Evolutionary conservation across 129 eudicot genomes (phyloP).

Genomic region (Gnaphalium uliginosum): DNA sequence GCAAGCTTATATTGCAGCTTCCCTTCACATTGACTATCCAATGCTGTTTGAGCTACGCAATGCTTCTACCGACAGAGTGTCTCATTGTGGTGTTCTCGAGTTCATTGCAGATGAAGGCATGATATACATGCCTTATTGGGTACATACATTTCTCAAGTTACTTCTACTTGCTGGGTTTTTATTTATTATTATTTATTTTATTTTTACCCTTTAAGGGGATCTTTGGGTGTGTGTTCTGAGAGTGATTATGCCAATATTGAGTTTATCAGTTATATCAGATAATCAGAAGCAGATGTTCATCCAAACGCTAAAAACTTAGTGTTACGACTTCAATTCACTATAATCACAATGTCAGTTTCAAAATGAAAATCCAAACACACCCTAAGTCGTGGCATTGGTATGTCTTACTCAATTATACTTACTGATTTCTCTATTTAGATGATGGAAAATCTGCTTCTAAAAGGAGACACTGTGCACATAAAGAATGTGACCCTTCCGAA

Average conservation of each 20-base stretch:
- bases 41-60: constrained; percentile 86
- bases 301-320: neutral
- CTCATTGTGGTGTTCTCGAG: constrained; percentile 87
- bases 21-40: constrained; percentile 84
- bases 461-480: constrained; percentile 74
- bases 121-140: constrained; percentile 97
- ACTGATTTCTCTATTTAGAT: constrained; percentile 42
- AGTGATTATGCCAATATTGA: neutral
- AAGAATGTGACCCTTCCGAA: constrained; percentile 88
- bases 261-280: neutral
- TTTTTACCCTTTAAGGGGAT: neutral
- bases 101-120: constrained; percentile 95
- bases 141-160: constrained; percentile 19
- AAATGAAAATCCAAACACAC: neutral
- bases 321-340: neutral
- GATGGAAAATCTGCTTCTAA: constrained; percentile 89
- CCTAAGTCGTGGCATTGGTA: neutral
- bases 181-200: neutral
- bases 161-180: neutral
- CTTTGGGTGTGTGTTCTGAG: neutral
- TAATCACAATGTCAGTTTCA: neutral
- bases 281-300: neutral
- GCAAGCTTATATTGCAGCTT: constrained; percentile 44
- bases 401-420: neutral
- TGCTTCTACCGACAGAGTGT: constrained; percentile 54